Evolutionary conservation across 805 yeast species (phyloP), one percentile per base, ranked within the genome.

Genomic region (Ogataea paradorogensis): DNA sequence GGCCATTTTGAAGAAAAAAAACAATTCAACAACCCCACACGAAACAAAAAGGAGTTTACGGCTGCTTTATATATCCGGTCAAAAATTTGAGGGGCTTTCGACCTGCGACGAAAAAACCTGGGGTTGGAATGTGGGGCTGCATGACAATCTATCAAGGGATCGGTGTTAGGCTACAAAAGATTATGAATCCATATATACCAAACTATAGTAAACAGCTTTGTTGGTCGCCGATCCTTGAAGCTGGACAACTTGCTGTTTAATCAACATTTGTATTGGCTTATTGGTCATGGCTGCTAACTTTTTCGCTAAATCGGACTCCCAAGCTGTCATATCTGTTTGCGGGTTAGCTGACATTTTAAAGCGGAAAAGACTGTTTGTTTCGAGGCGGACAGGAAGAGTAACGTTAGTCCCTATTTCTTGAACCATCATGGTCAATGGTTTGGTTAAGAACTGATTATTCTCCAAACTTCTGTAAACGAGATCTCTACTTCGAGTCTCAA

Each of bases 121-220:
- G 42, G 42, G 42, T 39, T 29, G 33, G 30, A 15, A 36, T 38
- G 42, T 38, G 42, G 42, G 36, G 36, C 31, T 28, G 22, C 21
- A 14, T 25, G 27, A 27, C 11, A 23, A 14, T 8, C 15, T 15
- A 13, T 20, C 11, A 8, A 11, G 16, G 13, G 27, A 7, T 27
- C 6, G 4, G 7, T 21, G 22, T 15, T 35, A 34, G 43, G 26
- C 43, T 35, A 38, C n/a, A 10, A 15, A 2, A 7, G 7, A 7
- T 20, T 27, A 34, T 10, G 18, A 20, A 13, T 38, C 42, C 5
- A 32, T 27, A 32, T 32, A 38, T 7, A 38, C 23, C 36, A 35
- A 38, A 21, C 23, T 27, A 21, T 27, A 32, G 14, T 27, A 38
- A 5, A 11, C 6, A 4, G 27, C 33, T 3, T 10, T 11, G 32